Conservation (phyloP, 768 basidiomycete species). For the Lactarius hengduanensis region DNA sequence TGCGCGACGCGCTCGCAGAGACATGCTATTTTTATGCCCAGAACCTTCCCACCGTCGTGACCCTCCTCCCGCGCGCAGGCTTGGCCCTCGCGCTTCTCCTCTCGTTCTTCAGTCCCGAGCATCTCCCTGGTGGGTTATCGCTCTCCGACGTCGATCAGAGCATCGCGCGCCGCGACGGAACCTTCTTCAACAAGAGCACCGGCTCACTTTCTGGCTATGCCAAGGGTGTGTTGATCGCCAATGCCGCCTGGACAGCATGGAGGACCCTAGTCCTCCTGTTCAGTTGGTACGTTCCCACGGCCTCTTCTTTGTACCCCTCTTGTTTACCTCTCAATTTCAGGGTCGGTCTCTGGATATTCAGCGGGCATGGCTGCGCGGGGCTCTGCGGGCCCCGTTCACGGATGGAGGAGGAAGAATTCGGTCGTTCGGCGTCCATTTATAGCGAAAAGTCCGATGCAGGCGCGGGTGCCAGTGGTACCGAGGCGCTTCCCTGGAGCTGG, state of each 20-base stretch:
- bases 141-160: slow-evolving; percentile 46
- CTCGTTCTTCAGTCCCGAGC: slow-evolving; percentile 49
- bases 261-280: slow-evolving; percentile 61
- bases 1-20: slow-evolving; percentile 70
- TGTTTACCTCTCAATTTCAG: slow-evolving; percentile 37
- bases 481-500: slow-evolving; percentile 74
- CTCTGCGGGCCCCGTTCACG: slow-evolving; percentile 78
- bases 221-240: slow-evolving; percentile 74
- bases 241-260: slow-evolving; percentile 82
- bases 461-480: slow-evolving; percentile 32
- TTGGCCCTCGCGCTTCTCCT: slow-evolving; percentile 72
- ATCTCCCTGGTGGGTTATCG: slow-evolving; percentile 44
- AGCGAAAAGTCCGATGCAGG: slow-evolving; percentile 47
- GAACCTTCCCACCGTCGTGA: slow-evolving; percentile 75
- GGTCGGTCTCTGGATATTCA: slow-evolving; percentile 76
- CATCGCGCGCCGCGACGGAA: slow-evolving; percentile 56
- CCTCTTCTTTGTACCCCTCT: not conserved
- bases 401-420: slow-evolving; percentile 79
- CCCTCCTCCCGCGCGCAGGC: slow-evolving; percentile 83
- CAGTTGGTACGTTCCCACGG: slow-evolving; percentile 53
- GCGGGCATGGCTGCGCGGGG: slow-evolving; percentile 76
- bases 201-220: slow-evolving; percentile 75
- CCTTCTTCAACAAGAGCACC: slow-evolving; percentile 64
- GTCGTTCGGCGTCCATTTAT: slow-evolving; percentile 54
- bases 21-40: slow-evolving; percentile 82